These are phyloP conservation scores for Gossypium gossypioides DNA, from an alignment of 441 rosid species.

Conservation along the genomic window DNA sequence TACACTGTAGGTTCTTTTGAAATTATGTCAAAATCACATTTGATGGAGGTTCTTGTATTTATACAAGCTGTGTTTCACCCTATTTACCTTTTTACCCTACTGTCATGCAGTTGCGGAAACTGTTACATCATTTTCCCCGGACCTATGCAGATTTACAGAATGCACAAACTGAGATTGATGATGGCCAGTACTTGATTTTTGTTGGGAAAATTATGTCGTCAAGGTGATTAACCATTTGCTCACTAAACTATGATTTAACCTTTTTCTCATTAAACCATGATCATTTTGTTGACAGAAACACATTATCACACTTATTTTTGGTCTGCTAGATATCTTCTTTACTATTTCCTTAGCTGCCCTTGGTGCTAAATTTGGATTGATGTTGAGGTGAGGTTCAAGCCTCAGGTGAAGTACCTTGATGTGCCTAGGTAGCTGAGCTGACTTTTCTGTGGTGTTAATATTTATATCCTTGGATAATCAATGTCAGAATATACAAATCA, in stretches of 20 bases:
- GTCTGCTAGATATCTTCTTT: neutral
- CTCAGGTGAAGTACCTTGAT: neutral
- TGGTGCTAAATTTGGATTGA: neutral
- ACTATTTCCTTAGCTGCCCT: neutral
- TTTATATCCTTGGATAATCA: neutral
- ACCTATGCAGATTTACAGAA: slow-evolving; percentile 89
- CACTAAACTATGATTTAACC: slow-evolving; percentile 4
- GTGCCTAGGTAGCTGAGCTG: neutral
- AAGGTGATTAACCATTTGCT: slow-evolving; percentile 35
- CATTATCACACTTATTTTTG: neutral
- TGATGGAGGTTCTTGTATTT: neutral
- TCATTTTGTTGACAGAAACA: neutral
- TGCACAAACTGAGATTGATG: slow-evolving; percentile 64
- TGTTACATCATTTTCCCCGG: slow-evolving; percentile 87
- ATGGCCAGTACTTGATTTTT: slow-evolving; percentile 86
- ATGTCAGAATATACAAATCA: neutral
- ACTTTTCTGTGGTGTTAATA: neutral
- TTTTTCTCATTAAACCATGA: neutral
- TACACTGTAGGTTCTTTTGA: slow-evolving; percentile 49
- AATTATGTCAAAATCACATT: neutral
- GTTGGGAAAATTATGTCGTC: slow-evolving; percentile 73
- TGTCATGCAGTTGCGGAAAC: slow-evolving; percentile 53
- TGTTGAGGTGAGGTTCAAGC: neutral
- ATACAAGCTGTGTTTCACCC: slow-evolving; percentile 17
- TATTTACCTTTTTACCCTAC: slow-evolving; percentile 11